These are phyloP conservation scores for Amanita brunnescens DNA, from an alignment of 768 basidiomycete genomes.

Conservation along the genomic window DNA sequence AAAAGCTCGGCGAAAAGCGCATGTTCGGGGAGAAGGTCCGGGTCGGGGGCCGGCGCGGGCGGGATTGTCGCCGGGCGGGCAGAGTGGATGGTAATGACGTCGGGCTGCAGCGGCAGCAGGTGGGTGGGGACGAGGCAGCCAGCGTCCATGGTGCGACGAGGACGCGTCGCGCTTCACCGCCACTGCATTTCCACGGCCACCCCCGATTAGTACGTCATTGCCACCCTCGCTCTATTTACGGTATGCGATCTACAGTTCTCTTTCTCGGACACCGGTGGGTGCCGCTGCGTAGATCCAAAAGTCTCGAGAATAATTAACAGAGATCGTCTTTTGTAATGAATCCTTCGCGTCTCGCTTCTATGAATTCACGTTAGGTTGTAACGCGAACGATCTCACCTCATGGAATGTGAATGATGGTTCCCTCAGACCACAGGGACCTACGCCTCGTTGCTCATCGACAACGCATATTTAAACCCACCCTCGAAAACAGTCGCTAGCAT, in stretches of 20 bases:
- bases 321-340: conserved; percentile 1
- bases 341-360: background rate
- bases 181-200: conserved; percentile 8
- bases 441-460: conserved; percentile 1
- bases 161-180: background rate
- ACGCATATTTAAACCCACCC: background rate
- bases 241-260: conserved; percentile 1
- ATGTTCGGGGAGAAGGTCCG: conserved; percentile 57
- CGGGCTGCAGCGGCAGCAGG: conserved; percentile 55
- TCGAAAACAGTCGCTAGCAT: too few relatives aligned
- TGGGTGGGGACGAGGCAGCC: conserved; percentile 45
- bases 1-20: conserved; percentile 56
- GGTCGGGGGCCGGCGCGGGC: conserved; percentile 28
- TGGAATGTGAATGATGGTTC: conserved; percentile 1
- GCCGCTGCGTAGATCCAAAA: background rate
- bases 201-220: background rate
- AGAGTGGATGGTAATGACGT: conserved; percentile 49
- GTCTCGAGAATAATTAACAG: background rate
- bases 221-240: conserved; percentile 5
- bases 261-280: too few relatives aligned
- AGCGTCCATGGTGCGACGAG: conserved; percentile 5
- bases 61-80: conserved; percentile 40
- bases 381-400: background rate
- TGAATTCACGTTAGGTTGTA: background rate
- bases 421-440: background rate